A percentile compares a stretch with the other conserved stretches of the same genome.
Evolutionary conservation across 495 filamentous ascomycete genomes (phyloP).

Genomic region (Neurospora africana): DNA sequence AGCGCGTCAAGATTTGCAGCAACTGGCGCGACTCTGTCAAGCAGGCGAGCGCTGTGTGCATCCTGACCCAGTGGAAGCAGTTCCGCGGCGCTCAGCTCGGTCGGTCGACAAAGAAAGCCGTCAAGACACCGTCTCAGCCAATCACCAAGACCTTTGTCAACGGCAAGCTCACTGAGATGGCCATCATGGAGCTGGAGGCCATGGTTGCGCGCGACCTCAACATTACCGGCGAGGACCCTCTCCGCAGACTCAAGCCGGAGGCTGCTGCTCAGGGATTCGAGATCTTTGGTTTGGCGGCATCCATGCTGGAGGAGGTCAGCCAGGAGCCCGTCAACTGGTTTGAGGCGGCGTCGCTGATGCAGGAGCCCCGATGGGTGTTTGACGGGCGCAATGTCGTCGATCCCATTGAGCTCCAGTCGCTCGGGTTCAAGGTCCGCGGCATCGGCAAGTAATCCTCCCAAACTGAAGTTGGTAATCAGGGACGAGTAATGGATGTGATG

Average conservation of each 20-base stretch:
- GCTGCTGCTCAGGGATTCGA: slow-evolving; percentile 26
- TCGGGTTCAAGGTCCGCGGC: slow-evolving; percentile 18
- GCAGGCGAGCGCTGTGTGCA: slow-evolving; percentile 17
- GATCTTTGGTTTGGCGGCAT: slow-evolving; percentile 42
- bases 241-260: slow-evolving; percentile 12
- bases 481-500: background rate
- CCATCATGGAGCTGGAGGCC: slow-evolving; percentile 13
- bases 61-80: slow-evolving; percentile 24
- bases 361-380: slow-evolving; percentile 58
- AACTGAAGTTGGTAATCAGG: background rate
- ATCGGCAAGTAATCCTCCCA: slow-evolving; percentile 15
- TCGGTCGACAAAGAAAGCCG: background rate
- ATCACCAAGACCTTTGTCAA: background rate
- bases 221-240: slow-evolving; percentile 10
- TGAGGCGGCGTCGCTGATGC: slow-evolving; percentile 43
- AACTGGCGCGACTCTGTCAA: slow-evolving; percentile 40
- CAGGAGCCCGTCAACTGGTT: slow-evolving; percentile 42
- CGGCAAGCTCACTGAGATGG: slow-evolving; percentile 14
- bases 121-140: background rate
- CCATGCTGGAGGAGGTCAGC: slow-evolving; percentile 41
- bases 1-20: slow-evolving; percentile 26
- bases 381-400: slow-evolving; percentile 45
- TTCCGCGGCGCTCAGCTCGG: slow-evolving; percentile 16
- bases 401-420: slow-evolving; percentile 12
- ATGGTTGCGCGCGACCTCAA: background rate